Base-by-base conservation (phyloP, 2,329 filamentous ascomycete genomes). In the Curvularia lunata region DNA sequence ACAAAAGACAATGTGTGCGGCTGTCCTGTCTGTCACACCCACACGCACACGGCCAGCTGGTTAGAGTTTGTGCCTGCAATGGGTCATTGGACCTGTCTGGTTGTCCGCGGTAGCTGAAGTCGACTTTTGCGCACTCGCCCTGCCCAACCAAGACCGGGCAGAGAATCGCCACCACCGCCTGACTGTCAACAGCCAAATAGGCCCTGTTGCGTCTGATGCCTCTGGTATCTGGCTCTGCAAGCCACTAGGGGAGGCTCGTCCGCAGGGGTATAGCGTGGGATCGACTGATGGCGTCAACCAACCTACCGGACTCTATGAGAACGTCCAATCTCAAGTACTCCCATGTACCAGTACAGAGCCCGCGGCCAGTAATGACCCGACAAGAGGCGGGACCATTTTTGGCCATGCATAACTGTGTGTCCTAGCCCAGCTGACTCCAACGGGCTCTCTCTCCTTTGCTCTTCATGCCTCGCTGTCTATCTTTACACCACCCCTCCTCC, bases 281-380 rank as follows among this genome's bases (percentile, higher is more conserved):
- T 69, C 67, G 56, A 56, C 65, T 46, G 48, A 59, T 60, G 63
- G 58, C 48, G 58, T 66, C 58, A 63, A 56, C 60, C 68, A 64
- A 47, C 61, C 62, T 62, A 40, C 65, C 64, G 70, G 70, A 63
- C 58, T 54, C 50, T 59, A 49, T 34, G 28, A 5, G 27, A 30
- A 32, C 27, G 18, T 32, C n/a, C 43, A 18, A 30, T 30, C 43
- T 47, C n/a, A 12, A 42, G 40, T 42, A 42, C 23, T 42, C 28
- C 28, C 27, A 21, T 21, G 27, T 21, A 43, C 23, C 21, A 13
- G 41, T 25, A 43, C 48, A 59, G 27, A 55, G 47, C 48, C 18
- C 47, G 52, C 59, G 56, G 34, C 16, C 34, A 37, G 34, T 37
- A 16, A 37, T 37, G 34, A 18, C 34, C 16, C 5, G n/a, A 37